Evolutionary conservation across 139 green algal genomes (phyloP), one percentile per base, ranked within the genome.

Genomic region (Axilococcus clingmanii): DNA sequence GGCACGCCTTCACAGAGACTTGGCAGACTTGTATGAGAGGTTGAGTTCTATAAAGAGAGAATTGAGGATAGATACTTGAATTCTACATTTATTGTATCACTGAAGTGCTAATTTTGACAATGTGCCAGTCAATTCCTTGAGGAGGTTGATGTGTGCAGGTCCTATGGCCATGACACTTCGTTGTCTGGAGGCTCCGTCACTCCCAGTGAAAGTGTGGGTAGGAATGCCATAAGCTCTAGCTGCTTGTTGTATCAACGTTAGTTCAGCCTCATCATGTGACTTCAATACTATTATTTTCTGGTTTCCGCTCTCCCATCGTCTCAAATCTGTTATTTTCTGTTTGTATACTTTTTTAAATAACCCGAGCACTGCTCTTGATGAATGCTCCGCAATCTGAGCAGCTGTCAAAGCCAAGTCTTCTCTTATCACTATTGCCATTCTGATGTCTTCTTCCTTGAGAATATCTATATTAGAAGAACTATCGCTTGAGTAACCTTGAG

Each of bases 261-360:
- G n/a, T n/a, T n/a, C n/a, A n/a, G 23, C 49, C n/a, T 15, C 20
- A 22, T 57, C 28, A 32, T 22, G 22, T 32, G 49, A 41, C 20
- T 2, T 14, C 17, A 1, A 24, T 9, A 22, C 19, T 32, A 46
- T 16, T 46, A 29, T 7, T 19, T 44, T 57, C 7, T 0, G 6
- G 11, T 44, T 22, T 12, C 49, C 49, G 22, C 36, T 35, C 17
- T 55, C 56, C 56, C 56, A 64, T 24, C 12, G 27, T 27, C 31
- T 45, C 17, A 64, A 35, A 11, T 7, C 20, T 17, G 34, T 16
- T 19, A 52, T 23, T 12, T 35, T 48, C 8, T 47, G 45, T 46
- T 66, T 66, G 22, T 55, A 66, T 17, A 66, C 45, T 46, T 66
- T 58, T 28, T 58, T 58, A 17, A 58, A 58, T 38, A 54, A 31